A percentile compares a stretch with the other conserved stretches of the same genome.
phyloP scores from a whole-genome alignment of 148 eudicot species.

The Rhododendron griersonianum region DNA sequence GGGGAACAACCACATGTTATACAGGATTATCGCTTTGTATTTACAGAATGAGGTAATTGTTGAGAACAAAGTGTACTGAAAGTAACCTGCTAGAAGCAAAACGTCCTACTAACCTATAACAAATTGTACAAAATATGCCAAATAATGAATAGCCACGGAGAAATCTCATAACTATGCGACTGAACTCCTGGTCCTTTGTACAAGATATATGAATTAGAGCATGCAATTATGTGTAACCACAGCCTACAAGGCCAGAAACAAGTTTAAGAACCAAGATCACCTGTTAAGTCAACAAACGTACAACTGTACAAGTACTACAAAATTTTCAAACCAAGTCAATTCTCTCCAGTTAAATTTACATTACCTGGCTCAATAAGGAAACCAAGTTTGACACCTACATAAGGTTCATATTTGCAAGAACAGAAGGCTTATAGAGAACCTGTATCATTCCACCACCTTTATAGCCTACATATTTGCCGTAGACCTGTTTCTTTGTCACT shows the following conservation, averaged over 20 bases:
- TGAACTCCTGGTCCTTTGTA: neutral
- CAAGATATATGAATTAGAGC: neutral
- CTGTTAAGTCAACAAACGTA: neutral
- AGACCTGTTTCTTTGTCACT: neutral
- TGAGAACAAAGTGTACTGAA: neutral
- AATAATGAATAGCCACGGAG: neutral
- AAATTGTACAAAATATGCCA: too few relatives aligned
- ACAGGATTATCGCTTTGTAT: neutral
- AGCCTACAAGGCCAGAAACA: neutral
- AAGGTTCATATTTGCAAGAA: neutral
- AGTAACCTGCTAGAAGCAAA: neutral
- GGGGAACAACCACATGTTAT: neutral
- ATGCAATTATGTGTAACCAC: neutral
- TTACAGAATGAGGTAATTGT: neutral
- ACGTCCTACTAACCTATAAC: neutral
- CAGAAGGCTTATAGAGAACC: neutral
- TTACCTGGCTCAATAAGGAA: neutral
- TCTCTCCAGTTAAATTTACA: neutral
- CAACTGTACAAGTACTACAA: neutral
- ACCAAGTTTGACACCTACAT: neutral
- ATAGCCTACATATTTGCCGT: neutral
- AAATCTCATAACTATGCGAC: neutral
- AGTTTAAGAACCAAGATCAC: slow-evolving; percentile 1
- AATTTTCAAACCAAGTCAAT: neutral
- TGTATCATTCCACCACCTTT: neutral